A percentile compares a stretch with the other conserved stretches of the same genome.
These are phyloP conservation scores for Claviceps sp. DNA, from an alignment of 2,329 filamentous ascomycete genomes.

Conservation along the genomic window DNA sequence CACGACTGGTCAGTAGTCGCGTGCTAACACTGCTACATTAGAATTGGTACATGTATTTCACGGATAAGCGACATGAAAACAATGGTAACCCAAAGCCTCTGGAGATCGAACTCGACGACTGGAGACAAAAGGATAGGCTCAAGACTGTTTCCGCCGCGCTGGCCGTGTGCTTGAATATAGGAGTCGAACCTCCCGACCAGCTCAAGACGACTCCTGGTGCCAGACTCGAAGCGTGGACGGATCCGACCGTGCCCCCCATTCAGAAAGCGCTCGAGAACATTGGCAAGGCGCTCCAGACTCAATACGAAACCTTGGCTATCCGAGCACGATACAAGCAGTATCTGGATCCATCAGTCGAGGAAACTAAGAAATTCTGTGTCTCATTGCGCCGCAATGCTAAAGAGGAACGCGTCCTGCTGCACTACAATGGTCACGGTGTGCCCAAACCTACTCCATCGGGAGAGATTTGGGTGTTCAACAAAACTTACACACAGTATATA, in stretches of 20 bases:
- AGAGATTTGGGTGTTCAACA: constrained; percentile 99
- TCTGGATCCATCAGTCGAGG: constrained; percentile 89
- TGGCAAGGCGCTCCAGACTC: constrained; percentile 85
- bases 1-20: not conserved
- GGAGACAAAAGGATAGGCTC: constrained; percentile 90
- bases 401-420: constrained; percentile 90
- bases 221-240: constrained; percentile 92
- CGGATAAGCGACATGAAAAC: constrained; percentile 93
- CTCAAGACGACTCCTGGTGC: constrained; percentile 90
- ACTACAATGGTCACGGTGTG: constrained; percentile 97
- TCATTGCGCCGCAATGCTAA: constrained; percentile 85
- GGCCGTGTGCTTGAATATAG: constrained; percentile 90
- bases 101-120: constrained; percentile 63
- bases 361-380: constrained; percentile 92
- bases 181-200: constrained; percentile 92
- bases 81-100: constrained; percentile 71
- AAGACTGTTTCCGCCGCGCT: constrained; percentile 95
- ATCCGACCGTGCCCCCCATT: constrained; percentile 67
- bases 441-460: constrained; percentile 90
- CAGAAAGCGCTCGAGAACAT: constrained; percentile 88
- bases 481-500: constrained; percentile 97
- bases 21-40: constrained; percentile 22
- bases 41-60: constrained; percentile 99
- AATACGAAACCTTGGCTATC: constrained; percentile 91
- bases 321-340: constrained; percentile 97